These are phyloP conservation scores for Triticum aestivum DNA, from an alignment of 176 grass and related monocot genomes.

Conservation along the genomic window DNA sequence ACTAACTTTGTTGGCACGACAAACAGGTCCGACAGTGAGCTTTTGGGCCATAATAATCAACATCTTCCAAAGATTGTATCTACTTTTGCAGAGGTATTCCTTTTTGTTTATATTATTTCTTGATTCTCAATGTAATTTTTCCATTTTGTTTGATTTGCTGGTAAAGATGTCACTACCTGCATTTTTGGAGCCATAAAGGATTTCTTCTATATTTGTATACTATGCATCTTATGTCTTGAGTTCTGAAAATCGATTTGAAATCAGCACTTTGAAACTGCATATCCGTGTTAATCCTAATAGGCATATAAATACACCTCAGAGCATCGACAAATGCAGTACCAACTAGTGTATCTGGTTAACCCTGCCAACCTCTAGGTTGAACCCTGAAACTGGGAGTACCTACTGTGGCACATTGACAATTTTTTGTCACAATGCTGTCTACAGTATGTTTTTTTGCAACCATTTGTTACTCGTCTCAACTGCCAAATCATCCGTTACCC, in stretches of 20 bases:
- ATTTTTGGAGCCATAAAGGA: conserved; percentile 1
- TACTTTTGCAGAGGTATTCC: conserved; percentile 68
- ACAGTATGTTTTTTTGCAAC: neutral
- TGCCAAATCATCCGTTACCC: neutral
- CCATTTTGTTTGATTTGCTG: conserved; percentile 6
- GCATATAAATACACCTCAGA: neutral
- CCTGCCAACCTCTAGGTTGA: neutral
- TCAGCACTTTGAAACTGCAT: neutral
- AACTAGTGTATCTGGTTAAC: neutral
- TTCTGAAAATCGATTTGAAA: neutral
- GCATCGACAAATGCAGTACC: neutral
- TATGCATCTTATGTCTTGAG: neutral
- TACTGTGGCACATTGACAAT: neutral
- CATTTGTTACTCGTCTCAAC: neutral
- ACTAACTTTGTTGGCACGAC: conserved; percentile 1
- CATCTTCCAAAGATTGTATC: conserved; percentile 68
- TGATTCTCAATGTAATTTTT: neutral
- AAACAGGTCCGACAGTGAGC: conserved; percentile 63
- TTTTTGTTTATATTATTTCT: neutral
- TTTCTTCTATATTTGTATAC: neutral
- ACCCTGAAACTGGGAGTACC: neutral
- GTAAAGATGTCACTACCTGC: neutral
- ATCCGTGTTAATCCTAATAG: neutral
- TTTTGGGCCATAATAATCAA: conserved; percentile 71
- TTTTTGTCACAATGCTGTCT: neutral